Evolutionary conservation across 106 monocot species (phyloP).

Genomic region (Vanilla planifolia): DNA sequence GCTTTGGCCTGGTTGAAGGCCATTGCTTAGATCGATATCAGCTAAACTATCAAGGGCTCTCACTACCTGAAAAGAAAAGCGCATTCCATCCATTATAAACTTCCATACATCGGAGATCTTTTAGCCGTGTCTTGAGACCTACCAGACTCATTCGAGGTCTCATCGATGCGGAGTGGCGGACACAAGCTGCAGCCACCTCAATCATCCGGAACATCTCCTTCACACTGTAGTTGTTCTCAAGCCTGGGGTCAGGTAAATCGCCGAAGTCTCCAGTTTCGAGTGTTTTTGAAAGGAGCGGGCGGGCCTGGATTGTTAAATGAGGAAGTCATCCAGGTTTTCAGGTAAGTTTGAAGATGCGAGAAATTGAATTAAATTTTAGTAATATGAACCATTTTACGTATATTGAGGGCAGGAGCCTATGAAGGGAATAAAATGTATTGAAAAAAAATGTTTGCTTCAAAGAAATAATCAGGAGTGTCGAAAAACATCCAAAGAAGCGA

Average conservation of each 20-base stretch:
- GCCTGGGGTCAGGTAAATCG: slow-evolving; percentile 58
- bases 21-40: slow-evolving; percentile 56
- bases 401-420: too few species aligned
- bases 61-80: slow-evolving; percentile 31
- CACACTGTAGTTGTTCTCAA: slow-evolving; percentile 60
- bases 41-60: slow-evolving; percentile 57
- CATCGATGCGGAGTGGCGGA: slow-evolving; percentile 82
- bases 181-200: slow-evolving; percentile 83
- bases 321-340: not conserved
- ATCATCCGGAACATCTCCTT: slow-evolving; percentile 86
- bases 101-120: too few species aligned
- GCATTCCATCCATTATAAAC: not conserved
- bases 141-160: slow-evolving; percentile 92
- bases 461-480: too few species aligned
- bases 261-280: slow-evolving; percentile 63
- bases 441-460: too few species aligned
- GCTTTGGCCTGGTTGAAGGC: slow-evolving; percentile 53
- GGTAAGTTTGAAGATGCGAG: too few species aligned
- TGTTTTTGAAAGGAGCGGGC: slow-evolving; percentile 58
- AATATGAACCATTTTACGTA: too few species aligned
- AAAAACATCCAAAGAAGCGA: too few species aligned
- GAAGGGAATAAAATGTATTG: too few species aligned
- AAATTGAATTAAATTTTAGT: too few species aligned
- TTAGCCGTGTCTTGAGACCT: slow-evolving; percentile 9
- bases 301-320: slow-evolving; percentile 45